A percentile compares a stretch with the other conserved stretches of the same genome.
phyloP scores from a whole-genome alignment of 108 stramenopile genomes.

The Pseudonitzschia multistriata region DNA sequence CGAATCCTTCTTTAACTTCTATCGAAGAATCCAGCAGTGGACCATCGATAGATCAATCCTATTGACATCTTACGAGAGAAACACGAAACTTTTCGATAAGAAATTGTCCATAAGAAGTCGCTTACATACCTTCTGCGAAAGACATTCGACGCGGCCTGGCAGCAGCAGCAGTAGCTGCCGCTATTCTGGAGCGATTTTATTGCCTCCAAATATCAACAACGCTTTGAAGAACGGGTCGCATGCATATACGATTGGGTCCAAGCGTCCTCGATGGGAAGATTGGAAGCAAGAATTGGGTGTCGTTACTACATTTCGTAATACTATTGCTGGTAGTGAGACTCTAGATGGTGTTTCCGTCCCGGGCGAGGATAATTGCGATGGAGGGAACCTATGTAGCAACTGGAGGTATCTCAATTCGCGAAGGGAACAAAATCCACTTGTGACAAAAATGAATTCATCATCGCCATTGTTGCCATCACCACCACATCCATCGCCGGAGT shows the following conservation, averaged over 20 bases:
- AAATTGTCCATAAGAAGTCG: no score
- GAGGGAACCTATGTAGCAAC: no score
- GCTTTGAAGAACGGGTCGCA: no score
- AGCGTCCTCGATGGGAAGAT: no score
- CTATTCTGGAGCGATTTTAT: no score
- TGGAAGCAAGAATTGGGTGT: background rate
- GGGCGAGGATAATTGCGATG: no score
- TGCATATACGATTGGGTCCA: no score
- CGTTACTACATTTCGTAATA: background rate
- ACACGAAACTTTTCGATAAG: background rate
- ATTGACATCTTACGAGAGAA: background rate
- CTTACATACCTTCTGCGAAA: no score
- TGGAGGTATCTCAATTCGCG: background rate
- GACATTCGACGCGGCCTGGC: no score
- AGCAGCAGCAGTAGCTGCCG: no score
- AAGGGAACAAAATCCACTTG: background rate
- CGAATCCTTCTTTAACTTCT: background rate
- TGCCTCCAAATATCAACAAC: no score
- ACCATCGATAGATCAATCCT: background rate
- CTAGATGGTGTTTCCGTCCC: background rate
- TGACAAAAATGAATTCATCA: no score
- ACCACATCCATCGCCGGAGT: background rate
- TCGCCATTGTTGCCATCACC: background rate
- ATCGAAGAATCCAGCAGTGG: background rate
- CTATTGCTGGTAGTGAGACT: background rate